Conservation (phyloP, 169 alveolate genomes). For the Plasmodium sp. region DNA sequence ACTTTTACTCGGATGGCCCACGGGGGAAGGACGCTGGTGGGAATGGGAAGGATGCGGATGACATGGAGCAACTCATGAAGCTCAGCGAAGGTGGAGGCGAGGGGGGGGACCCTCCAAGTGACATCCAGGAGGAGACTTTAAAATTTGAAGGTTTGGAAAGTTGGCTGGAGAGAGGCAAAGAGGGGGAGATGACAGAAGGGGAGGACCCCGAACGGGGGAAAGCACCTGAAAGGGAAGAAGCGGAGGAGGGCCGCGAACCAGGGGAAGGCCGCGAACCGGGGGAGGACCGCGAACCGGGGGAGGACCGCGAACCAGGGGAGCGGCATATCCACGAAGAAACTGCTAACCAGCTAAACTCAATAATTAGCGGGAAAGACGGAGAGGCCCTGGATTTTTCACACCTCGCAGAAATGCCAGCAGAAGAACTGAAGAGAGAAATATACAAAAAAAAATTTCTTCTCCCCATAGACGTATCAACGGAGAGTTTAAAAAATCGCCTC, state of each 20-base stretch:
- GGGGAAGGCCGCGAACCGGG: not conserved
- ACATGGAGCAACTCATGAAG: not conserved
- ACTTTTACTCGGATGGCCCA: slow-evolving; percentile 8
- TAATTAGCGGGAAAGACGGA: not conserved
- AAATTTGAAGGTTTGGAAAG: not conserved
- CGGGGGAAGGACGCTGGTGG: not conserved
- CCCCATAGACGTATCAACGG: slow-evolving; percentile 66
- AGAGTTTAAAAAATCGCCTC: slow-evolving; percentile 54
- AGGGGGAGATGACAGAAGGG: not conserved
- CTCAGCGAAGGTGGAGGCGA: slow-evolving; percentile 1
- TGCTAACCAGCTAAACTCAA: not conserved
- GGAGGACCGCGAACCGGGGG: not conserved
- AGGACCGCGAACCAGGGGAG: not conserved
- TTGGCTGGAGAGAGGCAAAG: not conserved
- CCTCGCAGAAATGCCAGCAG: slow-evolving; percentile 35
- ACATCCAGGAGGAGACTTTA: not conserved
- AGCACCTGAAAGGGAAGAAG: not conserved
- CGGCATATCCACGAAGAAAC: not conserved
- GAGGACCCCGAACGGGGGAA: not conserved
- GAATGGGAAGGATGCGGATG: not conserved
- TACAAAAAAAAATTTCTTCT: slow-evolving; percentile 48
- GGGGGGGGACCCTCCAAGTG: not conserved
- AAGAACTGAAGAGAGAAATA: slow-evolving; percentile 56
- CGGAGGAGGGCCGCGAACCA: not conserved
- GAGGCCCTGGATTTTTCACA: slow-evolving; percentile 38